Evolutionary conservation across 345 rosid genomes (phyloP).

Genomic region (Toxicodendron radicans): DNA sequence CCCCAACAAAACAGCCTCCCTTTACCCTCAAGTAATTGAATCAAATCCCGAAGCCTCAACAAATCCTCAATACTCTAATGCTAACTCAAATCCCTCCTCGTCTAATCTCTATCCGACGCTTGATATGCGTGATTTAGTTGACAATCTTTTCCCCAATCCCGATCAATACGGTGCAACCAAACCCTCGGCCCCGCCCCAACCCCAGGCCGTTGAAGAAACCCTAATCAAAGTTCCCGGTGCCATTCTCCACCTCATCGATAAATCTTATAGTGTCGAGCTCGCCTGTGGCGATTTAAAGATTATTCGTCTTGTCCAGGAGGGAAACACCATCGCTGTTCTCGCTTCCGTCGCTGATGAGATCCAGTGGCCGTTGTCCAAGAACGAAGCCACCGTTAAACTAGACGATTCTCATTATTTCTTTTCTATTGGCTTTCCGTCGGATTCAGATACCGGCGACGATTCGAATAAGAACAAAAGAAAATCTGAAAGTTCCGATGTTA

Average conservation of each 20-base stretch:
- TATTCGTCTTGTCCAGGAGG: conserved; percentile 59
- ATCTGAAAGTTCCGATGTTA: not conserved
- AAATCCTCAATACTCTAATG: conserved; percentile 5
- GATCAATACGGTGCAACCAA: not conserved
- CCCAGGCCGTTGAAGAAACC: conserved; percentile 52
- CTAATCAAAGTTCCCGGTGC: conserved; percentile 68
- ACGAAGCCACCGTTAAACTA: conserved; percentile 65
- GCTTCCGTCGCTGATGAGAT: conserved; percentile 77
- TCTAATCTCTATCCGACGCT: conserved; percentile 64
- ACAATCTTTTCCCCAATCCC: conserved; percentile 51
- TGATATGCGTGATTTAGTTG: conserved; percentile 52
- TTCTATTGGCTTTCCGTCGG: conserved; percentile 47
- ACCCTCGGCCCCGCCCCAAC: conserved; percentile 67
- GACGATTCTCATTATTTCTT: conserved; percentile 94
- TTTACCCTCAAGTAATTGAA: conserved; percentile 54
- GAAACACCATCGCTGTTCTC: conserved; percentile 60
- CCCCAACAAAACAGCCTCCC: conserved; percentile 22
- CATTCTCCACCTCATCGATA: conserved; percentile 77
- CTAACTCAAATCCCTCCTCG: conserved; percentile 18
- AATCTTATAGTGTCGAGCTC: conserved; percentile 79
- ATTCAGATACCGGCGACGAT: conserved; percentile 29
- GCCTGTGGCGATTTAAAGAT: conserved; percentile 75
- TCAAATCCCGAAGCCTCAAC: conserved; percentile 32
- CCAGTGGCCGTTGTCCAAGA: conserved; percentile 84
- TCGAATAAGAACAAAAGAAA: not conserved